Base-by-base conservation (phyloP, 352 stramenopile species). In the Phytophthora sojae region DNA sequence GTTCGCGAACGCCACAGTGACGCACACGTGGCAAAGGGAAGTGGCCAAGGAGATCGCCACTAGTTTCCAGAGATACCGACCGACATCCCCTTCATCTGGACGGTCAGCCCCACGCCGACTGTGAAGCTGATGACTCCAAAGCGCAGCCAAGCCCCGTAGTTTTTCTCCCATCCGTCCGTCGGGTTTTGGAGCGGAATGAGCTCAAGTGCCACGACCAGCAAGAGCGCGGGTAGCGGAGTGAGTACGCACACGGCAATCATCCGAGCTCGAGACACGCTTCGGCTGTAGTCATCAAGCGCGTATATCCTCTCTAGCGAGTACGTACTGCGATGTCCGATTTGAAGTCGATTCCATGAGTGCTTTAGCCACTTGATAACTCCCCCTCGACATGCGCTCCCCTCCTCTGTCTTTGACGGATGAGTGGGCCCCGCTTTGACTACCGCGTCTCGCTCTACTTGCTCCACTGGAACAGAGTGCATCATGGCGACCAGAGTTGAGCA, bases 61-160 rank as follows among this genome's bases (percentile, higher is more conserved):
- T 21, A 63, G 17, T 63, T 63, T 44, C 21, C 25, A 30, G 57
- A 54, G 19, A 55, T 26, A 9, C 45, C 45, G 3, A 29, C 45
- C 0, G 45, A 52, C 45, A 52, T 52, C 2, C 42, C 57, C 39
- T 55, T 63, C 42, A 63, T 63, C 42, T 63, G 42, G 44, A 63
- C 42, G 35, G 57, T 45, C 2, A 55, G 26, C 0, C 57, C 42
- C n/a, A 63, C 1, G 8, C 39, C 42, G 29, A 63, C 57, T 2
- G 57, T 55, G n/a, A 63, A 63, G 26, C 57, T 63, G n/a, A 63
- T 47, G 3, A 63, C 11, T 3, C 42, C 57, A 63, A 55, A 54
- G 11, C 57, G 57, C n/a, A 63, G 35, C 57, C 42, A 52, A 8
- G 45, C 45, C n/a, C 45, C 45, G 25, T 55, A 63, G n/a, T 63